Evolutionary conservation across 2,329 filamentous ascomycete species (phyloP).

Genomic region (Aspergillus alliaceus): DNA sequence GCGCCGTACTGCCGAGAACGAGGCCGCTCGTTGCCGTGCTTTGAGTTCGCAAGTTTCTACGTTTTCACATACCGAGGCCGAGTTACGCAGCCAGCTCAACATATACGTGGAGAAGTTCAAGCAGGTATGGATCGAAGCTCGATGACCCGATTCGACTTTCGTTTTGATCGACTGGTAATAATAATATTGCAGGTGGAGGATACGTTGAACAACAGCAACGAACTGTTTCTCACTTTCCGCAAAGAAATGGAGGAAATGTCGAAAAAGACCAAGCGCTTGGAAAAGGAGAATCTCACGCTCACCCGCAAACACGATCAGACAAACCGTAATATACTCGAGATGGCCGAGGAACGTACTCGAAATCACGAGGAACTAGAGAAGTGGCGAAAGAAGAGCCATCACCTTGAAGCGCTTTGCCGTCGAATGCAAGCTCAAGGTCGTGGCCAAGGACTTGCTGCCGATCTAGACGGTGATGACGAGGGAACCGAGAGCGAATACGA

Average conservation of each 20-base stretch:
- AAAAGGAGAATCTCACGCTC: slow-evolving; percentile 91
- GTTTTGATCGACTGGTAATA: slow-evolving; percentile 36
- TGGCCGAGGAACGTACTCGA: slow-evolving; percentile 88
- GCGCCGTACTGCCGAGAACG: slow-evolving; percentile 81
- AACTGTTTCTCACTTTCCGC: slow-evolving; percentile 91
- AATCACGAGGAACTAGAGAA: slow-evolving; percentile 75
- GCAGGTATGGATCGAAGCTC: slow-evolving; percentile 67
- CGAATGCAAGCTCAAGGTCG: slow-evolving; percentile 95
- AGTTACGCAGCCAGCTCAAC: slow-evolving; percentile 91
- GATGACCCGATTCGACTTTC: slow-evolving; percentile 18
- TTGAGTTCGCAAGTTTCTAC: slow-evolving; percentile 90
- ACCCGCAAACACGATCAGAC: slow-evolving; percentile 92
- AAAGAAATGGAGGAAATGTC: slow-evolving; percentile 99
- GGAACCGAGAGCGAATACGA: slow-evolving; percentile 52
- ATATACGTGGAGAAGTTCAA: slow-evolving; percentile 99
- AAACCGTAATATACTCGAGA: slow-evolving; percentile 91
- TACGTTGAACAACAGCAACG: slow-evolving; percentile 96
- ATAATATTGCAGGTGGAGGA: slow-evolving; percentile 82
- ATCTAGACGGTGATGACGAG: slow-evolving; percentile 54
- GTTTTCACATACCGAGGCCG: slow-evolving; percentile 93
- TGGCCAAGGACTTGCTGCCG: slow-evolving; percentile 65
- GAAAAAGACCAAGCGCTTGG: slow-evolving; percentile 94
- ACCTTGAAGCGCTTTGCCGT: slow-evolving; percentile 90
- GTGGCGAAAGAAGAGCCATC: slow-evolving; percentile 80
- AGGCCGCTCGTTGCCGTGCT: slow-evolving; percentile 76